These are phyloP conservation scores for Echium plantagineum DNA, from an alignment of 257 asterid genomes.

Conservation along the genomic window DNA sequence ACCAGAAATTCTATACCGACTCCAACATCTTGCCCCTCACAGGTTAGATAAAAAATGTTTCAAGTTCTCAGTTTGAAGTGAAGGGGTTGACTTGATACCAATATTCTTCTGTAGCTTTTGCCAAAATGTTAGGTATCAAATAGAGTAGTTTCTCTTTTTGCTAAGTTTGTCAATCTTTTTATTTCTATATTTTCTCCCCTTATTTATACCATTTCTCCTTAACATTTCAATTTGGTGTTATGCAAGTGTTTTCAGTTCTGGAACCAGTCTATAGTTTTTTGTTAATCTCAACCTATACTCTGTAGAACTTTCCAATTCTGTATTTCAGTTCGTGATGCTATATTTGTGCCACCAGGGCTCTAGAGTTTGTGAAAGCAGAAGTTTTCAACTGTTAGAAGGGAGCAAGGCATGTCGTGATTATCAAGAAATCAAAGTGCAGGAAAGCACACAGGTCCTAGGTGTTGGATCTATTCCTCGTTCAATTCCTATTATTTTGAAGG, in stretches of 20 bases:
- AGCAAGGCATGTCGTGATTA: conserved; percentile 79
- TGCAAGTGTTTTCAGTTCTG: background rate
- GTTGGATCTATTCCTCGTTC: conserved; percentile 99
- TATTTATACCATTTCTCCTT: no score
- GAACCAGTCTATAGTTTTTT: background rate
- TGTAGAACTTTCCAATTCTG: background rate
- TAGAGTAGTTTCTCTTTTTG: background rate
- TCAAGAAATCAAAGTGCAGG: conserved; percentile 96
- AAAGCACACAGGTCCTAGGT: conserved; percentile 87
- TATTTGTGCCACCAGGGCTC: conserved; percentile 20
- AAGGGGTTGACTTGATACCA: background rate
- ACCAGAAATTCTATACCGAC: conserved; percentile 56
- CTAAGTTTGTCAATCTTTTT: no score
- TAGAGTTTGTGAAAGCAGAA: conserved; percentile 62
- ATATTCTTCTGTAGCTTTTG: background rate
- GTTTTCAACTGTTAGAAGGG: conserved; percentile 73
- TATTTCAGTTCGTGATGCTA: background rate
- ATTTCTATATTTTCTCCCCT: no score
- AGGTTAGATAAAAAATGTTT: conserved; percentile 37
- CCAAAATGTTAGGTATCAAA: no score
- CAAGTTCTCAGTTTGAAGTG: background rate
- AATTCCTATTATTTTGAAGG: conserved; percentile 77
- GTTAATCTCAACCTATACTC: background rate
- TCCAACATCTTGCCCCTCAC: conserved; percentile 80
- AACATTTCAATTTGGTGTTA: background rate